Conservation (phyloP, 176 grass and related monocot genomes). For the Zoysia japonica region DNA sequence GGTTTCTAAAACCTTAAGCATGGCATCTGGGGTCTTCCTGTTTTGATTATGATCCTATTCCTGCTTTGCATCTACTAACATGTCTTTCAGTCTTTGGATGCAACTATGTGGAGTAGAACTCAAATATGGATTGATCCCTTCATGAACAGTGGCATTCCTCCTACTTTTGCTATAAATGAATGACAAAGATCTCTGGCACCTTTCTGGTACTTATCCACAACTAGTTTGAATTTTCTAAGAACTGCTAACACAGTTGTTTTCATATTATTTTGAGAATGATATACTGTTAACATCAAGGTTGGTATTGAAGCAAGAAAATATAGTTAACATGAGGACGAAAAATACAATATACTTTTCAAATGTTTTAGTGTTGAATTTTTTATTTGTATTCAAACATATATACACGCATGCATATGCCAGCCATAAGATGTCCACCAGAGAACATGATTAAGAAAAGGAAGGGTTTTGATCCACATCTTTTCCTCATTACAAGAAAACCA, state of each 20-base stretch:
- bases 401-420: background rate
- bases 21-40: conserved; percentile 10
- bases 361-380: background rate
- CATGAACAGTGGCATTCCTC: conserved; percentile 19
- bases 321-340: background rate
- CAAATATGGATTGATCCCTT: background rate
- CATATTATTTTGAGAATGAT: background rate
- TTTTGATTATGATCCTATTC: conserved; percentile 24
- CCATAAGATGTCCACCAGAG: conserved; percentile 4
- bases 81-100: background rate
- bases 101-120: background rate
- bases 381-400: too few relatives aligned
- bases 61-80: conserved; percentile 20
- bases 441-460: background rate
- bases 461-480: conserved; percentile 1
- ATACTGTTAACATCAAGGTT: background rate
- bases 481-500: background rate
- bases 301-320: too few relatives aligned
- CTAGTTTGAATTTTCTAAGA: background rate
- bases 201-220: background rate
- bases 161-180: conserved; percentile 10
- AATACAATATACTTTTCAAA: background rate
- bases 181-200: background rate
- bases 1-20: too few relatives aligned
- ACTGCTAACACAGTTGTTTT: background rate